Conservation (phyloP, 371 early-diverging fungal species). For the Mortierella sp. region DNA sequence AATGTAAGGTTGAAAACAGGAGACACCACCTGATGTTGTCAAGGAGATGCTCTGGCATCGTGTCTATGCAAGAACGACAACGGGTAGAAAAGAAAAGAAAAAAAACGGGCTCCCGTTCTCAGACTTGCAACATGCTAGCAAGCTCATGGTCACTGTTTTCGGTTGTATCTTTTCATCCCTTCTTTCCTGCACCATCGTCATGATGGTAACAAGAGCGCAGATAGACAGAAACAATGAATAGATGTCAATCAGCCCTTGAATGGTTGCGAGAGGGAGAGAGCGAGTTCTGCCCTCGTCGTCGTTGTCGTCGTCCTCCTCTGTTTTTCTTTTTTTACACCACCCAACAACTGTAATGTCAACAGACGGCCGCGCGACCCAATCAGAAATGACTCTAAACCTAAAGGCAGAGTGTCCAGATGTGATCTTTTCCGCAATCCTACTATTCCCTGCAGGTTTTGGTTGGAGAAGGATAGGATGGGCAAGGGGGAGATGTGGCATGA, state of each 20-base stretch:
- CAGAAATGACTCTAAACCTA: constrained; percentile 4
- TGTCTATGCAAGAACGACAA: neutral
- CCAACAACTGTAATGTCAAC: constrained; percentile 17
- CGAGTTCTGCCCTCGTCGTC: neutral
- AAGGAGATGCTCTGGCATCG: neutral
- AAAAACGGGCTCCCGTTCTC: constrained; percentile 25
- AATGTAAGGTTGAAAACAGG: constrained; percentile 5
- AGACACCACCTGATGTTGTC: constrained; percentile 15
- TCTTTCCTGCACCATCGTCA: neutral
- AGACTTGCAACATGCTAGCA: neutral
- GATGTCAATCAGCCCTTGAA: constrained; percentile 6
- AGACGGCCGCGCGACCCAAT: constrained; percentile 15
- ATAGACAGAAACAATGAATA: neutral
- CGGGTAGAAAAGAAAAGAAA: constrained; percentile 1
- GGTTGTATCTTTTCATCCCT: neutral
- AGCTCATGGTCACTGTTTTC: constrained; percentile 8
- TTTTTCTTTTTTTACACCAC: neutral
- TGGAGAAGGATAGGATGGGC: neutral
- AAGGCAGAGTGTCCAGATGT: constrained; percentile 10
- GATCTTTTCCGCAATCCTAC: constrained; percentile 6
- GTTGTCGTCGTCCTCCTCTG: neutral
- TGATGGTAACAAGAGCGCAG: neutral
- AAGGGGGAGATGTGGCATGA: neutral
- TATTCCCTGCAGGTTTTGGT: constrained; percentile 8
- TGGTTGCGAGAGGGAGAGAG: neutral